phyloP scores from a whole-genome alignment of 306 rosid genomes.

The Vicia sativa region DNA sequence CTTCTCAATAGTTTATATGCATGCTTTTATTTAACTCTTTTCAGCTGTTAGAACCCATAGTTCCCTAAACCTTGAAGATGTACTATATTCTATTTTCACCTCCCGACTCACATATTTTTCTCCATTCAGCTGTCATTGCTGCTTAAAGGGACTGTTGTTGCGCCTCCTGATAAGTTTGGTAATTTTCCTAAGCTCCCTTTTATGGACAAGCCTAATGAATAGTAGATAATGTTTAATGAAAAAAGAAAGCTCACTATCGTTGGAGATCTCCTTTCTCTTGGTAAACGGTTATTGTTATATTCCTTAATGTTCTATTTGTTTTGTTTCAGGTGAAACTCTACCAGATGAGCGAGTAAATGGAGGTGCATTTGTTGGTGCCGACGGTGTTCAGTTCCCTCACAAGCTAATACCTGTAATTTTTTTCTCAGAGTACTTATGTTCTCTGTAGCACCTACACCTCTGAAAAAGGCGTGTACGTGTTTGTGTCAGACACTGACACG shows the following conservation, averaged over 20 bases:
- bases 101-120: slow-evolving; percentile 38
- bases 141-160: slow-evolving; percentile 93
- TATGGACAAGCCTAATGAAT: slow-evolving; percentile 22
- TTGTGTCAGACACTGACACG: too few species aligned
- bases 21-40: slow-evolving; percentile 9
- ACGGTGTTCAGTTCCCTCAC: slow-evolving; percentile 85
- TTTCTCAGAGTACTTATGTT: slow-evolving; percentile 10
- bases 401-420: slow-evolving; percentile 90
- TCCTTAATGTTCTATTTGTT: slow-evolving; percentile 25
- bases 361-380: slow-evolving; percentile 83
- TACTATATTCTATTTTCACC: slow-evolving; percentile 21
- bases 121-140: slow-evolving; percentile 82
- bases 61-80: slow-evolving; percentile 31
- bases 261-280: slow-evolving; percentile 30
- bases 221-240: slow-evolving; percentile 16
- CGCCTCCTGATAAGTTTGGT: slow-evolving; percentile 99
- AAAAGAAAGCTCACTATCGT: slow-evolving; percentile 27
- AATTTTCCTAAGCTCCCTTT: slow-evolving; percentile 44
- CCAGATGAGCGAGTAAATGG: slow-evolving; percentile 89
- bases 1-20: too few species aligned
- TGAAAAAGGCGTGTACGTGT: too few species aligned
- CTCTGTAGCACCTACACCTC: too few species aligned
- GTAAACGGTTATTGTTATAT: slow-evolving; percentile 24
- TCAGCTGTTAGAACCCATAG: slow-evolving; percentile 20
- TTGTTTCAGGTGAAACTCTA: slow-evolving; percentile 79